phyloP scores from a whole-genome alignment of 495 filamentous ascomycete species.

The Tirmania nivea region DNA sequence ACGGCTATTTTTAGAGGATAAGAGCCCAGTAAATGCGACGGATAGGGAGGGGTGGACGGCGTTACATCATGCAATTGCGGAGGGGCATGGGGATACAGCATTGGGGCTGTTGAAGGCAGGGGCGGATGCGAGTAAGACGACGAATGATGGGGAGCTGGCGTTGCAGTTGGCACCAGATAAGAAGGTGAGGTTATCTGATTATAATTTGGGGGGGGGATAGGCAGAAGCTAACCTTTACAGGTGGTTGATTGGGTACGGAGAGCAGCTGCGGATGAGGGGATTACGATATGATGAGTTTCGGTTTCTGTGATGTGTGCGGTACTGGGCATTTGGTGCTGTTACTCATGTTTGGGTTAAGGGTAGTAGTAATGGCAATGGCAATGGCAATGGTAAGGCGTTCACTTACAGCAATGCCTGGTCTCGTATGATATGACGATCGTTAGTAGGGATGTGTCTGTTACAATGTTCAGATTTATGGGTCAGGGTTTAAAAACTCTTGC shows the following conservation, averaged over 20 bases:
- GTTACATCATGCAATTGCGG: slow-evolving; percentile 48
- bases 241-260: slow-evolving; percentile 6
- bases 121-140: slow-evolving; percentile 3
- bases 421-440: too few relatives aligned
- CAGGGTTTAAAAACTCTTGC: too few relatives aligned
- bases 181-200: slow-evolving; percentile 4
- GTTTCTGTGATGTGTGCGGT: background rate
- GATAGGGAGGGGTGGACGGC: slow-evolving; percentile 68
- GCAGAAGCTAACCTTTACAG: background rate
- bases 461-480: too few relatives aligned
- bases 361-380: too few relatives aligned
- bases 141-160: background rate
- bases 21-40: slow-evolving; percentile 68
- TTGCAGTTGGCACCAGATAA: slow-evolving; percentile 3
- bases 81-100: slow-evolving; percentile 3
- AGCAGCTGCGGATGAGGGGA: slow-evolving; percentile 10
- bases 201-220: background rate
- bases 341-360: too few relatives aligned
- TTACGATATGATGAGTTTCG: slow-evolving; percentile 9
- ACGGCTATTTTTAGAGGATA: slow-evolving; percentile 52
- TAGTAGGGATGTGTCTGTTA: too few relatives aligned
- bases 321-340: too few relatives aligned
- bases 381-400: too few relatives aligned
- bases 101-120: slow-evolving; percentile 9
- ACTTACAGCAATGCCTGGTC: too few relatives aligned